These are phyloP conservation scores for Cucumis melo DNA, from an alignment of 306 rosid species.

Conservation along the genomic window DNA sequence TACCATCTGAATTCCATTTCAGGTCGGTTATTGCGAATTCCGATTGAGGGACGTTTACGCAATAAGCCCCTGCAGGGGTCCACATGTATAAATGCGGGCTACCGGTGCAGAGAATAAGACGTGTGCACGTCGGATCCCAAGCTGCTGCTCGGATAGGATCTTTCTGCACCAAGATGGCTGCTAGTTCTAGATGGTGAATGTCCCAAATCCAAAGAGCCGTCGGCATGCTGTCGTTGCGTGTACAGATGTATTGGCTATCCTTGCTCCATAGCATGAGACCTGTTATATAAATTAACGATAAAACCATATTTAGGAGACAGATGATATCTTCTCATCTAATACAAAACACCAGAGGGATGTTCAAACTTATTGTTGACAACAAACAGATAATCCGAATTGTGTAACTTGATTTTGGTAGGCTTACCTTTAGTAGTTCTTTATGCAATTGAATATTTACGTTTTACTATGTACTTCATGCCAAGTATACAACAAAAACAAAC, in stretches of 20 bases:
- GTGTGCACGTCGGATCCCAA: conserved; percentile 82
- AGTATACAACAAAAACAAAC: neutral
- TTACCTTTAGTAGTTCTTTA: neutral
- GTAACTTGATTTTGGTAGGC: neutral
- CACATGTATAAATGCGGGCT: conserved; percentile 87
- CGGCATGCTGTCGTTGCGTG: conserved; percentile 93
- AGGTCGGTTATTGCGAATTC: conserved; percentile 56
- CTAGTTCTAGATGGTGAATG: conserved; percentile 68
- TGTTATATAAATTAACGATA: conserved; percentile 13
- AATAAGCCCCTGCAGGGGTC: conserved; percentile 88
- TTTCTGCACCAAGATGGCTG: conserved; percentile 82
- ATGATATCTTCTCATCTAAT: neutral
- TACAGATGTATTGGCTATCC: conserved; percentile 81
- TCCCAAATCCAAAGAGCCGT: conserved; percentile 92
- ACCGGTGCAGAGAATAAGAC: conserved; percentile 72
- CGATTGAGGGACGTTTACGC: conserved; percentile 58
- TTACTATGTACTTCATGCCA: neutral
- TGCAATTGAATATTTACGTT: neutral
- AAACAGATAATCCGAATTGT: neutral
- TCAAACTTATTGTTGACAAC: neutral
- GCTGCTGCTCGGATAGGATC: conserved; percentile 74
- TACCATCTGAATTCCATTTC: conserved; percentile 91
- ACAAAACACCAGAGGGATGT: neutral
- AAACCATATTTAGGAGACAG: neutral
- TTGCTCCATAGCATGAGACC: conserved; percentile 87